phyloP scores from a whole-genome alignment of 805 yeast genomes.

The Yamadazyma ubonensis region DNA sequence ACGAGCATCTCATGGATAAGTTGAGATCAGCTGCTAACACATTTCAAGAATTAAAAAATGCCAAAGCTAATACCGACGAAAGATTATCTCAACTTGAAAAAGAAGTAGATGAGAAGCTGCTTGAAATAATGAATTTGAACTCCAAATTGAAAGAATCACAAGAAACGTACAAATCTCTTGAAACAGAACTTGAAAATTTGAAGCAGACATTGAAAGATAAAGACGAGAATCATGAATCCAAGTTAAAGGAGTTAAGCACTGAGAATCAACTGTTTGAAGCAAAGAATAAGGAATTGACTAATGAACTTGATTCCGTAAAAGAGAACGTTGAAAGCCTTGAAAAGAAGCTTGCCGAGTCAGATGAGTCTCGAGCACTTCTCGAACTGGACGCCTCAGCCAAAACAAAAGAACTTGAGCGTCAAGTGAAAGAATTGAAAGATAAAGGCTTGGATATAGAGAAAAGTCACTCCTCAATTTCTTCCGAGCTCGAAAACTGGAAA shows the following conservation, averaged over 20 bases:
- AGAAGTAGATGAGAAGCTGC: slow-evolving; percentile 17
- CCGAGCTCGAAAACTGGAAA: slow-evolving; percentile 10
- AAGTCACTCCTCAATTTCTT: background rate
- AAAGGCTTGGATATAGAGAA: background rate
- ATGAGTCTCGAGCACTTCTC: no score
- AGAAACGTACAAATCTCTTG: slow-evolving; percentile 3
- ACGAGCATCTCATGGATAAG: slow-evolving; percentile 41
- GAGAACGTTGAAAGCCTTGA: no score
- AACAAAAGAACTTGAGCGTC: background rate
- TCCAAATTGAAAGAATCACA: slow-evolving; percentile 13
- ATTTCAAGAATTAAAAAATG: slow-evolving; percentile 28
- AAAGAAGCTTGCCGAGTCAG: background rate
- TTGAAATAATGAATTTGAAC: slow-evolving; percentile 11
- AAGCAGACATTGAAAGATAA: background rate
- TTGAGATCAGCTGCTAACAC: slow-evolving; percentile 39
- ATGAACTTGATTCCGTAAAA: no score
- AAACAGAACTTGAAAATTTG: slow-evolving; percentile 1
- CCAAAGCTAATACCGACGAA: slow-evolving; percentile 19
- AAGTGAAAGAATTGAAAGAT: slow-evolving; percentile 7
- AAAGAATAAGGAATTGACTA: slow-evolving; percentile 1
- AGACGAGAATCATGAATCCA: background rate
- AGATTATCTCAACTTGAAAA: slow-evolving; percentile 14
- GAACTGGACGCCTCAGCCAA: no score
- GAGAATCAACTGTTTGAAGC: background rate
- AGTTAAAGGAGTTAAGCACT: background rate